These are phyloP conservation scores for Vigna reflexopilosa DNA, from an alignment of 306 rosid species.

Conservation along the genomic window DNA sequence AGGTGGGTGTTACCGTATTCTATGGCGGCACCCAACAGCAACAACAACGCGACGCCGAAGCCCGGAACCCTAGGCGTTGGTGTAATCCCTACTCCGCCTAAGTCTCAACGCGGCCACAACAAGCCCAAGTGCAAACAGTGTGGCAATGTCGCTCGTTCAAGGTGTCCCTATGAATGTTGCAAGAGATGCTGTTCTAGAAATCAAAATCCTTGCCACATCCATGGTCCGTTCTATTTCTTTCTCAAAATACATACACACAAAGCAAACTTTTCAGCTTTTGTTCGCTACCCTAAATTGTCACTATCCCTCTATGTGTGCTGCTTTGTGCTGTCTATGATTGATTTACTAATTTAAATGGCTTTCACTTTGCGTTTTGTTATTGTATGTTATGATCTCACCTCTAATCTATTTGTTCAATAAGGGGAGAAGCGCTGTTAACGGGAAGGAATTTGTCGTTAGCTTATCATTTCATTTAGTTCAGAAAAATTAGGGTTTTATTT, in stretches of 20 bases:
- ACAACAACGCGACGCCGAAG: constrained; percentile 31
- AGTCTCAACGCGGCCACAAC: constrained; percentile 62
- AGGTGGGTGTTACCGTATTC: constrained; percentile 8
- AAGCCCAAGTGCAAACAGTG: constrained; percentile 72
- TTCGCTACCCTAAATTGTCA: neutral
- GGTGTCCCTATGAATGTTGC: constrained; percentile 93
- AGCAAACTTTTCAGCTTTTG: neutral
- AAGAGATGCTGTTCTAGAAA: constrained; percentile 95
- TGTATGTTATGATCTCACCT: neutral
- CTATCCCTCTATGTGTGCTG: too few relatives aligned
- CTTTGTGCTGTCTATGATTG: neutral
- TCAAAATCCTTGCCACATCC: constrained; percentile 95
- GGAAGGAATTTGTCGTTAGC: neutral
- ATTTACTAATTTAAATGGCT: neutral
- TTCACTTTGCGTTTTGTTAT: neutral
- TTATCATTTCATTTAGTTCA: neutral
- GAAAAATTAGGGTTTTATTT: neutral
- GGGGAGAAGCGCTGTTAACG: neutral
- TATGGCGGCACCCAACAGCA: constrained; percentile 28
- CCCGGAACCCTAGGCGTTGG: constrained; percentile 32
- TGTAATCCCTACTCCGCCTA: neutral
- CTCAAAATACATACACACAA: neutral
- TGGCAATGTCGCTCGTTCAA: constrained; percentile 99
- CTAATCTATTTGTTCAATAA: neutral
- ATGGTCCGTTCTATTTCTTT: constrained; percentile 51